A percentile compares a stretch with the other conserved stretches of the same genome.
These are phyloP conservation scores for Cicer bijugum DNA, from an alignment of 306 rosid species.

Conservation along the genomic window DNA sequence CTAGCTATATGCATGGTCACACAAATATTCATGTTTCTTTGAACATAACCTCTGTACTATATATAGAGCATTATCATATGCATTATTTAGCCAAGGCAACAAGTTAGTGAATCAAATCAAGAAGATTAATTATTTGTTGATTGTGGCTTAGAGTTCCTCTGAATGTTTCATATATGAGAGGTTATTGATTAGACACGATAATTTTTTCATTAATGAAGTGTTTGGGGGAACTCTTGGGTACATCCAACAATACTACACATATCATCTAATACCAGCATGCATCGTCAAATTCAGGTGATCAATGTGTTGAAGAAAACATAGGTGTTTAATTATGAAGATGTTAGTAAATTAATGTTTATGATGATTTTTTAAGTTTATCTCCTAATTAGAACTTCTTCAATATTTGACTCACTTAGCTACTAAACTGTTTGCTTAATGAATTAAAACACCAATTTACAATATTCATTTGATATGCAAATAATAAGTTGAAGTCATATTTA, in stretches of 20 bases:
- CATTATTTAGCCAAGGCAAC: not conserved
- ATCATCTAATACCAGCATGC: not conserved
- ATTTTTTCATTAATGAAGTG: not conserved
- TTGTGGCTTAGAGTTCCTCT: constrained; percentile 2
- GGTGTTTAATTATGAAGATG: not conserved
- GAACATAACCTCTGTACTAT: not conserved
- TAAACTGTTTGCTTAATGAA: too few relatives aligned
- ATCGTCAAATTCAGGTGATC: not conserved
- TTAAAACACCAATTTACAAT: too few relatives aligned
- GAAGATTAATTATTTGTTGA: not conserved
- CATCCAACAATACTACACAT: not conserved
- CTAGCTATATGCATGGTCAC: not conserved
- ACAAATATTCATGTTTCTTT: not conserved
- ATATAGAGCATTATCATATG: not conserved
- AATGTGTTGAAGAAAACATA: not conserved
- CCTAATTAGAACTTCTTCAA: too few relatives aligned
- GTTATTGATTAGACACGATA: not conserved
- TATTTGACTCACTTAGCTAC: too few relatives aligned
- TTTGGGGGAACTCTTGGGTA: constrained; percentile 36
- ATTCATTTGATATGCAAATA: too few relatives aligned
- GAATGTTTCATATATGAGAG: not conserved
- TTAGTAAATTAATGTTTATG: too few relatives aligned
- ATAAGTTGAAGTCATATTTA: too few relatives aligned
- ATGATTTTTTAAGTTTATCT: too few relatives aligned
- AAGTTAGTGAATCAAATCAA: not conserved